These are phyloP conservation scores for Citrus cavaleriei DNA, from an alignment of 345 rosid species.

Conservation along the genomic window DNA sequence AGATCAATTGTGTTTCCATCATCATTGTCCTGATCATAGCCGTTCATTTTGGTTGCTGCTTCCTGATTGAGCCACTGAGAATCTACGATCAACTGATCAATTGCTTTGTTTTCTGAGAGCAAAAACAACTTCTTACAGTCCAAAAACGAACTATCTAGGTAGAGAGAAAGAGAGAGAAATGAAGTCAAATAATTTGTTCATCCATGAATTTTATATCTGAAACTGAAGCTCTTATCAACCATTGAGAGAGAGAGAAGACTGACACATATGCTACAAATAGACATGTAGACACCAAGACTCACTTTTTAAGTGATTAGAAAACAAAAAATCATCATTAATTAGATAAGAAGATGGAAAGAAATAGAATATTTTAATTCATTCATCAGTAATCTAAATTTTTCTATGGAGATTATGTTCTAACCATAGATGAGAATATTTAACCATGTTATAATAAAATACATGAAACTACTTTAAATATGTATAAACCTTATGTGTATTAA, in stretches of 20 bases:
- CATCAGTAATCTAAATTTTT: neutral
- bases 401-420: neutral
- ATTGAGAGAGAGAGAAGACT: neutral
- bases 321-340: neutral
- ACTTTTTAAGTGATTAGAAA: neutral
- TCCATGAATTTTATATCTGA: neutral
- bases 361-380: neutral
- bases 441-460: too few species aligned
- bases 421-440: neutral
- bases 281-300: neutral
- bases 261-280: neutral
- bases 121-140: neutral
- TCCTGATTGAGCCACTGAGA: neutral
- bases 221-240: neutral
- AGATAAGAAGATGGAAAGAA: too few species aligned
- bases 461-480: neutral
- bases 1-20: neutral
- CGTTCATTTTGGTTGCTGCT: neutral
- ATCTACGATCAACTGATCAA: neutral
- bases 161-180: neutral
- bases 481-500: neutral
- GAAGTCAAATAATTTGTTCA: neutral
- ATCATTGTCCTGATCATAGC: neutral
- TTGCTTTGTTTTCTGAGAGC: neutral
- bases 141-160: neutral